Base-by-base conservation (phyloP, 1,284 basidiomycete species). In the Microbotryum violaceum region DNA sequence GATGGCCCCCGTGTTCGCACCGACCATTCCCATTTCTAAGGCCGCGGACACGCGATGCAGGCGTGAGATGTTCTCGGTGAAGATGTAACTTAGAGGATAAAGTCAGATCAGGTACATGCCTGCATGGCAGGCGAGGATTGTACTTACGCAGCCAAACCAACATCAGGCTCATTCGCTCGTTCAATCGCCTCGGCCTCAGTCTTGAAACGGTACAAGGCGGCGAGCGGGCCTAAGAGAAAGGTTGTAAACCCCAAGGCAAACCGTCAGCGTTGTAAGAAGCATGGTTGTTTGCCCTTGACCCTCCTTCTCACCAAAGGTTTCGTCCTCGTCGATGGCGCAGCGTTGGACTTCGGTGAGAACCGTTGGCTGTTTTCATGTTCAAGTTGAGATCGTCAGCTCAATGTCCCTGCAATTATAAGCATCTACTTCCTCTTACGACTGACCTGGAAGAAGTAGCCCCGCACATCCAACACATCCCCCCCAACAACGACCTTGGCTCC, bases 31-130 rank as follows among this genome's bases (percentile, higher is more conserved):
- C 5, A 92, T 90, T 76, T 99, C 90, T 51, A 98, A 80, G 63
- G 83, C 87, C 77, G 97, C 94, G n/a, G 92, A 91, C n/a, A 99
- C 92, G 51, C 94, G 83, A 89, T 91, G 97, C 61, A 91, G 87
- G 33, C 93, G 80, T 8, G 89, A 88, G 3, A 94, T 80, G 75
- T 98, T 93, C 63, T 88, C 79, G 50, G 90, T 91, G 79, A 85
- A 97, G 79, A 97, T 92, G 59, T 94, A 94, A 1, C 69, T 68
- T 50, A 1, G 6, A 2, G 4, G 1, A 3, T n/a, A 6, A 21
- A 50, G 25, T 8, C 46, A 10, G 50, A 37, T 31, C 29, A 44
- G 48, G 3, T 14, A 20, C 1, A 12, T 5, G 23, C 3, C 27
- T 27, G 27, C 27, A 27, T 29, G 27, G 49, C 16, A 51, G 53